Conservation (phyloP, 192 early-diverging fungal species). For the Cetraspora pellucida region DNA sequence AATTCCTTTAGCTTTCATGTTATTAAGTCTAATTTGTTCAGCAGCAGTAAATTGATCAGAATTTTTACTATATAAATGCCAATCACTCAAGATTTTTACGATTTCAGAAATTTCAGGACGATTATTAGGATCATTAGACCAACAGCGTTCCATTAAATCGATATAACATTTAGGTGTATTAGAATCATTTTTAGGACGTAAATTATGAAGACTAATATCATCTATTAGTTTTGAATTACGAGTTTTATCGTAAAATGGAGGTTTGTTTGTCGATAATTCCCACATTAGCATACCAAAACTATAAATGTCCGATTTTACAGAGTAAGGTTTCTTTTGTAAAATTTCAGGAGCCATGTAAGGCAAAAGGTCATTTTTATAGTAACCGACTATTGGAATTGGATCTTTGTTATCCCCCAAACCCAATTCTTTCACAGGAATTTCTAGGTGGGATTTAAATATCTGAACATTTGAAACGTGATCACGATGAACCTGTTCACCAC, state of each 20-base stretch:
- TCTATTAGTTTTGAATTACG: background rate
- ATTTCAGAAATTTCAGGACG: slow-evolving; percentile 11
- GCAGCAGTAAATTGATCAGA: background rate
- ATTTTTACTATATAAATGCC: slow-evolving; percentile 15
- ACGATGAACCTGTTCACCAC: background rate
- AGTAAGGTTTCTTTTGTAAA: background rate
- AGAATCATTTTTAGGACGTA: background rate
- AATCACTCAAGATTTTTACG: background rate
- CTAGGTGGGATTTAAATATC: slow-evolving; percentile 23
- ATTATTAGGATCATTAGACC: background rate
- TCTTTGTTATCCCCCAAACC: background rate
- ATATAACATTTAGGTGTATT: slow-evolving; percentile 11
- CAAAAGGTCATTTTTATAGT: slow-evolving; percentile 20
- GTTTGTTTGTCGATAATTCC: slow-evolving; percentile 11
- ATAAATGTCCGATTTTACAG: slow-evolving; percentile 22
- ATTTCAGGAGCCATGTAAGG: slow-evolving; percentile 23
- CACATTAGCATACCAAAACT: slow-evolving; percentile 32
- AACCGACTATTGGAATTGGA: slow-evolving; percentile 20
- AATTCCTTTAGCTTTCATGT: background rate
- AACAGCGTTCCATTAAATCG: slow-evolving; percentile 16
- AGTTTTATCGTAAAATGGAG: slow-evolving; percentile 14
- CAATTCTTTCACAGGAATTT: slow-evolving; percentile 20
- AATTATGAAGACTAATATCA: background rate
- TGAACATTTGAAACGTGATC: background rate
- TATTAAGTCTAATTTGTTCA: background rate